Evolutionary conservation across 257 asterid genomes (phyloP).

Genomic region (Echium plantagineum): DNA sequence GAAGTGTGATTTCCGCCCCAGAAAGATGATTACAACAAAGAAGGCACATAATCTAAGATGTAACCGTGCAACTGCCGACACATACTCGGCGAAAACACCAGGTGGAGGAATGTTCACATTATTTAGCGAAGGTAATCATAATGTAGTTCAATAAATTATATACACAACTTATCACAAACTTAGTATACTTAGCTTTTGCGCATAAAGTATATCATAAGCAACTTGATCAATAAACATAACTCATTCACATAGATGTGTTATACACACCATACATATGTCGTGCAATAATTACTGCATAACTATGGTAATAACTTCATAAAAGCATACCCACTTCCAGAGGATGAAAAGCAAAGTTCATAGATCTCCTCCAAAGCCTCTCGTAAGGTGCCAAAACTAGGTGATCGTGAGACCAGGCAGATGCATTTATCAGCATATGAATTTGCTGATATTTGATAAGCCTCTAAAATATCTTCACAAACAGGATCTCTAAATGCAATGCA

Average conservation of each 20-base stretch:
- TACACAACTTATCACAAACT: no score
- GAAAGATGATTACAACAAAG: no score
- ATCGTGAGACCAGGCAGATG: conserved; percentile 77
- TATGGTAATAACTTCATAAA: background rate
- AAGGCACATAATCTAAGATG: no score
- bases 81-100: no score
- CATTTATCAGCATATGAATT: conserved; percentile 79
- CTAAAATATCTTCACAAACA: conserved; percentile 68
- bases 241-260: no score
- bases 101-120: no score
- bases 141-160: no score
- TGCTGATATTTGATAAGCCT: conserved; percentile 56
- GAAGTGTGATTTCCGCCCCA: no score
- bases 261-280: background rate
- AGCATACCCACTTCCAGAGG: conserved; percentile 71
- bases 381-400: conserved; percentile 61
- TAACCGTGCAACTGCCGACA: no score
- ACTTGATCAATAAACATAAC: background rate
- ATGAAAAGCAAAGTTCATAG: conserved; percentile 66
- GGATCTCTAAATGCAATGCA: conserved; percentile 88
- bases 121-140: no score
- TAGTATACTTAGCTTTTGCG: background rate
- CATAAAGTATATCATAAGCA: background rate
- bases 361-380: conserved; percentile 84
- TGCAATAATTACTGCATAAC: background rate